A percentile compares a stretch with the other conserved stretches of the same genome.
Conservation (phyloP, 257 asterid species). For the Apocynum venetum region DNA sequence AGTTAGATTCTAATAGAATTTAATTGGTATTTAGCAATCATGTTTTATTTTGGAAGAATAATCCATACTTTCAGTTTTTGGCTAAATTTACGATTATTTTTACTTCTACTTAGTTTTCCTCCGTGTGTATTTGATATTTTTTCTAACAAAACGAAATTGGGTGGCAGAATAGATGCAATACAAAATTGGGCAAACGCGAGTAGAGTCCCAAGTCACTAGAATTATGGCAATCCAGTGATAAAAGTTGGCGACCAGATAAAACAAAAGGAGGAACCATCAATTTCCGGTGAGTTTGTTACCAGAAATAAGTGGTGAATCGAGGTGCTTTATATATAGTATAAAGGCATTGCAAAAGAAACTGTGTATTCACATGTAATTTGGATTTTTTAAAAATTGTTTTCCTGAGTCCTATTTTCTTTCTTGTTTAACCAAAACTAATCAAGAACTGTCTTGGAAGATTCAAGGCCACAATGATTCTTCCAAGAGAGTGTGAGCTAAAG, state of each 20-base stretch:
- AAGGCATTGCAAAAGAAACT: not conserved
- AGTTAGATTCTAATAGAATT: too few species aligned
- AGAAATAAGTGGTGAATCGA: not conserved
- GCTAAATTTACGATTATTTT: too few species aligned
- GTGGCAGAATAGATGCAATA: too few species aligned
- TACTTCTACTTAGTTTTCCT: too few species aligned
- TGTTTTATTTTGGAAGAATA: too few species aligned
- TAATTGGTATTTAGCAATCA: too few species aligned
- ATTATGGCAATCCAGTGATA: not conserved
- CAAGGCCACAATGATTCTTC: conserved; percentile 20
- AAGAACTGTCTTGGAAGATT: conserved; percentile 18
- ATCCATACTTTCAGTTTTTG: too few species aligned
- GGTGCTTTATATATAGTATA: not conserved
- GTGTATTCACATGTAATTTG: not conserved
- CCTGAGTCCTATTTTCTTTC: not conserved
- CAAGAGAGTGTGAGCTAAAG: conserved; percentile 12
- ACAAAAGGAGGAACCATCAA: conserved; percentile 1
- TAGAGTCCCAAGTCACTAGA: not conserved
- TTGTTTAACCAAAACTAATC: not conserved
- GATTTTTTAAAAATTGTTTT: not conserved
- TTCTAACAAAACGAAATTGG: not conserved
- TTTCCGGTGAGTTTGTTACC: not conserved
- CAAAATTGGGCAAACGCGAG: too few species aligned
- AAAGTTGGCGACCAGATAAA: not conserved
- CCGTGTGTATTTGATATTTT: too few species aligned